Evolutionary conservation across 805 yeast genomes (phyloP).

Genomic region (Teunomyces tritomae): DNA sequence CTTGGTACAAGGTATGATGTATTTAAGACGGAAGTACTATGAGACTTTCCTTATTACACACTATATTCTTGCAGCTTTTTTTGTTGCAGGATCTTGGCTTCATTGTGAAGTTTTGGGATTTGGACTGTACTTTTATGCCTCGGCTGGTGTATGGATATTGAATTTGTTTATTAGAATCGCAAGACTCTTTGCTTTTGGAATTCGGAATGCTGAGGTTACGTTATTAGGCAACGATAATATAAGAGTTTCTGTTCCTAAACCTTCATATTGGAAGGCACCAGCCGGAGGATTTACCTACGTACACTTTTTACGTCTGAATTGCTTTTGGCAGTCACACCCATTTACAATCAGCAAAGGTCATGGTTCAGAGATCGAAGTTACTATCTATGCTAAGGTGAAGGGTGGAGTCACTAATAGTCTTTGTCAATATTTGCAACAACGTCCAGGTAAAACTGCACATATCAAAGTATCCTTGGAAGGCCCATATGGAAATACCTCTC

Average conservation of each 20-base stretch:
- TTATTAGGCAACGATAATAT: conserved; percentile 35
- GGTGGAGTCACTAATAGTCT: conserved; percentile 48
- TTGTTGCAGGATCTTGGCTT: conserved; percentile 44
- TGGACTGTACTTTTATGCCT: conserved; percentile 25
- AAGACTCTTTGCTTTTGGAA: conserved; percentile 33
- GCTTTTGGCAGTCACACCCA: conserved; percentile 70
- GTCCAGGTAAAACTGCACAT: conserved; percentile 15
- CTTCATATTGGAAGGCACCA: conserved; percentile 31
- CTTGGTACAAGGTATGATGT: conserved; percentile 43
- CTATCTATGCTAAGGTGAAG: conserved; percentile 49
- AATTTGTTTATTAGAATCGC: conserved; percentile 31
- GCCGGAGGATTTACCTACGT: conserved; percentile 63
- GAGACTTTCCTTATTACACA: conserved; percentile 55
- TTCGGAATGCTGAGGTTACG: conserved; percentile 30
- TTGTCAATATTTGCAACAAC: conserved; percentile 27
- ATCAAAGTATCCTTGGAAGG: conserved; percentile 52
- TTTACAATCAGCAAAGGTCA: conserved; percentile 51
- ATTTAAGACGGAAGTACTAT: conserved; percentile 44
- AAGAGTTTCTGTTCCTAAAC: conserved; percentile 33
- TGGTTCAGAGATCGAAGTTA: conserved; percentile 40
- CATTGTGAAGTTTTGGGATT: conserved; percentile 40
- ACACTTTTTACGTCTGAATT: conserved; percentile 43
- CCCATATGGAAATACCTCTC: conserved; percentile 55
- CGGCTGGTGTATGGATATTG: conserved; percentile 35
- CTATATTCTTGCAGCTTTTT: conserved; percentile 48